Base-by-base conservation (phyloP, 495 filamentous ascomycete genomes). In the Hypoxylon trugodes region DNA sequence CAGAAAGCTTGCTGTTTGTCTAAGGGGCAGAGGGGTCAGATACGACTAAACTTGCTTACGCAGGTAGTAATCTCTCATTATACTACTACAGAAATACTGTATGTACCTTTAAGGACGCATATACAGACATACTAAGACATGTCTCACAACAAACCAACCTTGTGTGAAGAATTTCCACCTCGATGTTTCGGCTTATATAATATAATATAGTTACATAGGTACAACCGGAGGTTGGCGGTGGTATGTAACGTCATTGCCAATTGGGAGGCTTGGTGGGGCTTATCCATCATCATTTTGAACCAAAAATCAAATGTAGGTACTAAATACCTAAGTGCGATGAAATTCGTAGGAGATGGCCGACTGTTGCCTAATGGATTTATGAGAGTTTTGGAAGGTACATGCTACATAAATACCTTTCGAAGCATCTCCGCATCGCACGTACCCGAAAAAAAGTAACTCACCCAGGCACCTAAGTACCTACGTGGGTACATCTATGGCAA, bases 181-280 rank as follows among this genome's bases (percentile, higher is more conserved):
- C n/a, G 26, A 54, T 54, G 35, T 42, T 32, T 55, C 25, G 48
- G 49, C 9, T 15, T 9, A 54, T 37, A 51, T 47, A 22, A 9
- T 43, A 13, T 30, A 30, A 32, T 53, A 19, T 53, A 18, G 50
- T 26, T 28, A 33, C 45, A 30, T 30, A 30, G 28, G 4, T 5
- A 10, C 28, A 30, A n/a, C n/a, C n/a, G n/a, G n/a, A n/a, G n/a
- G n/a, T n/a, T n/a, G n/a, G n/a, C n/a, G n/a, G n/a, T n/a, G n/a
- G n/a, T n/a, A n/a, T n/a, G 49, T 35, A 61, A 66, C 63, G 63
- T 66, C 63, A 66, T 66, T 55, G 32, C 42, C 24, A 60, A 55
- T 60, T 51, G 42, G 33, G 49, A 36, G 13, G 10, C 28, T 35
- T 38, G 42, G 35, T 49, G 43, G 61, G 50, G 50, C 25, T 9